Evolutionary conservation across 2,329 filamentous ascomycete species (phyloP).

Genomic region (Thelonectria discophora): DNA sequence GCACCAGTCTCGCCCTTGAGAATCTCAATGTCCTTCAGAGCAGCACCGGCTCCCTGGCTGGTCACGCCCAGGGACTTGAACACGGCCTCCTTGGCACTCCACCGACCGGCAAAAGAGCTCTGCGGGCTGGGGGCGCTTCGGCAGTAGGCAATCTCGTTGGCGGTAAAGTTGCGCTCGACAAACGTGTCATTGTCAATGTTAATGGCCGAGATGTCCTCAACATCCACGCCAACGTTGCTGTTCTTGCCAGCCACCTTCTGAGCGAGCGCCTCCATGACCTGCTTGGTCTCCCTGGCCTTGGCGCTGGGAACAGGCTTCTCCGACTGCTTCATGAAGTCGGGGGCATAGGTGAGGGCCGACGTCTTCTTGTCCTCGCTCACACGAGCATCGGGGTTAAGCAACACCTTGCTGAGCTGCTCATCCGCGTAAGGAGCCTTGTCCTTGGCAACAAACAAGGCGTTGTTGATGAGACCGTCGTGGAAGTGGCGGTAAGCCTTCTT

Average conservation of each 20-base stretch:
- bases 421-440: conserved; percentile 88
- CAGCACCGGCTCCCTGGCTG: conserved; percentile 87
- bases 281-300: conserved; percentile 70
- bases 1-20: conserved; percentile 81
- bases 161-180: conserved; percentile 92
- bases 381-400: conserved; percentile 92
- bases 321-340: conserved; percentile 72
- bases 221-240: conserved; percentile 91
- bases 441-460: conserved; percentile 97
- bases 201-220: conserved; percentile 86
- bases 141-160: conserved; percentile 86
- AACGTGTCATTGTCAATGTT: conserved; percentile 96
- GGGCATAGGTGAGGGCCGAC: conserved; percentile 76
- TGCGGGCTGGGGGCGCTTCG: conserved; percentile 79
- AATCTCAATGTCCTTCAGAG: conserved; percentile 96
- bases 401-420: conserved; percentile 83
- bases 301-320: conserved; percentile 62
- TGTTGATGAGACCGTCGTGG: conserved; percentile 98
- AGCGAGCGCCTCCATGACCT: conserved; percentile 81
- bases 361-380: conserved; percentile 89
- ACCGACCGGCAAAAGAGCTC: conserved; percentile 92
- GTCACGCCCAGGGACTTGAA: conserved; percentile 95
- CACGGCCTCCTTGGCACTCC: conserved; percentile 98
- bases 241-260: conserved; percentile 63
- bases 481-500: conserved; percentile 99